Evolutionary conservation across 345 rosid genomes (phyloP), one percentile per base, ranked within the genome.

Genomic region (Lepidium sativum): DNA sequence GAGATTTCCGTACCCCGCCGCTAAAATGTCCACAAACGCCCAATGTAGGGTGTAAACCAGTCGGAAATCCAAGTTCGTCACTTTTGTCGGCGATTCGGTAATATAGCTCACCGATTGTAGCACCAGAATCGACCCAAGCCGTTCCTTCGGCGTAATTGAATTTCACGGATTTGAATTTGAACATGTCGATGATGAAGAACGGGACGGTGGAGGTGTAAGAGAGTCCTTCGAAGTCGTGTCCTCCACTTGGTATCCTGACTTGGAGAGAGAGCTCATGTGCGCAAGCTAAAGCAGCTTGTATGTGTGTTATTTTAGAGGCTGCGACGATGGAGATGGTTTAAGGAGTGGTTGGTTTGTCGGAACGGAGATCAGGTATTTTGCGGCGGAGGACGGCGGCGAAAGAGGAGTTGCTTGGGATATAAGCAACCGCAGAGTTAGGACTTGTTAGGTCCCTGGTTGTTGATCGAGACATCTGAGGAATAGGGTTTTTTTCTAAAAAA

Each of bases 1-100:
- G 77, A 86, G 17, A 16, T 63, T 69, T 5, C 86, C 86, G 29
- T 82, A 80, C 23, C 88, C 84, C 88, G 2, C 86, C 86, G 0
- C 78, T 73, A 0, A 86, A 35, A 64, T 83, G 85, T 3, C 92
- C 86, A 1, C 85, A 88, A 4, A 80, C 72, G 0, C 87, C 84
- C 0, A 80, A 50, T 0, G 81, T 74, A 2, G 75, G 68, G 18
- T 71, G 78, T 8, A 81, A 63, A 5, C 82, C 85, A 2, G 80
- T 80, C 1, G 82, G 80, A 33, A 78, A 81, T 0, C 67, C 85
- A 27, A 70, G 79, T 1, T 48, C 66, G 2, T 72, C 74, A 32
- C 77, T 74, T 20, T 74, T 74, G 15, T 79, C 57, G 0, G 79
- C 72, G 38, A 81, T 81, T 7, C 48, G 15, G 5, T 73, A 64